Evolutionary conservation across 1,284 basidiomycete species (phyloP), one percentile per base, ranked within the genome.

Genomic region (Xerocomus cyaneibrunnescens): DNA sequence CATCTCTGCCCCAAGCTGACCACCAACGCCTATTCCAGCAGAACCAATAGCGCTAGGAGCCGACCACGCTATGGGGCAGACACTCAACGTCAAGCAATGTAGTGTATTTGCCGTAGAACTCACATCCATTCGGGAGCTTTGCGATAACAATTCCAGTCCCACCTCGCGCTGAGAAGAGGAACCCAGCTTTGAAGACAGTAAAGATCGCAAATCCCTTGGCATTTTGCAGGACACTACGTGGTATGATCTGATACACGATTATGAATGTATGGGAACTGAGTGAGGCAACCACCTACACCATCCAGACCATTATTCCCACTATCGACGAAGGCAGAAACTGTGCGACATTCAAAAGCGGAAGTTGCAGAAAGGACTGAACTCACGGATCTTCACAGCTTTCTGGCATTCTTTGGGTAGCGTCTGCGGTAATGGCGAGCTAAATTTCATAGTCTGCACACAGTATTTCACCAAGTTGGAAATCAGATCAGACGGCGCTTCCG

Each of bases 61-160:
- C 40, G 92, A 94, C 94, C 94, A 98, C 40, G 83, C 90, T 94
- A 60, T 31, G 30, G 49, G 35, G 38, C 40, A 27, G 40, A 40
- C 39, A 43, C 44, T 54, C 8, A 4, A 7, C 19, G 35, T 43
- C 37, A 47, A 25, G 37, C 5, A 27, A 37, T 19, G 41, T 28
- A 36, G 40, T 23, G 28, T 8, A 21, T 25, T 25, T 50, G 22
- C 37, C n/a, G 16, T 40, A 50, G 19, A 23, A 78, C 90, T 75
- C 66, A 92, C 91, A 75, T 58, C 94, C 96, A 71, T 97, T 83
- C 3, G 85, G 77, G 16, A 94, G 75, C 56, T 78, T 85, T 5
- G 94, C 94, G 42, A 99, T 94, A 23, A 98, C 97, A 12, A 99
- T 74, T 1, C 96, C 96, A 27, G 86, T 88, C 6, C 96, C 96